These are phyloP conservation scores for Citrus hindsii DNA, from an alignment of 345 rosid genomes.

Conservation along the genomic window DNA sequence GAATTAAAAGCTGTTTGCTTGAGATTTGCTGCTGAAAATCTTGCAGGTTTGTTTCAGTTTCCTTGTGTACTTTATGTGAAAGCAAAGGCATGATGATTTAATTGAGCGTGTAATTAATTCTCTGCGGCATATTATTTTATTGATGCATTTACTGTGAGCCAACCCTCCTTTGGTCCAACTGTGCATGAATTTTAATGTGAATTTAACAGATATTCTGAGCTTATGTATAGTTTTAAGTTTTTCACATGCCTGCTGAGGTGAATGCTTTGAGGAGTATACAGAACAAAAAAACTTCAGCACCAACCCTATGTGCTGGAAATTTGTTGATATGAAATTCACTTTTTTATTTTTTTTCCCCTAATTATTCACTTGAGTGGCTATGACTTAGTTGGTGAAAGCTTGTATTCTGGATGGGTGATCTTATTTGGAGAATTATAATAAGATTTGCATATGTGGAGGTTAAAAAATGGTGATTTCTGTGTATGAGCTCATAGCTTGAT, in stretches of 20 bases:
- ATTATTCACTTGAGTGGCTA: neutral
- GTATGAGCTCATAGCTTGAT: neutral
- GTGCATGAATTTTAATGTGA: neutral
- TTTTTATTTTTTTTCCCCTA: too few species aligned
- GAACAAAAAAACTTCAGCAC: neutral
- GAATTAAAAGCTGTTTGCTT: slow-evolving; percentile 56
- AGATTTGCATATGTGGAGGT: neutral
- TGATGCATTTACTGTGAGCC: neutral
- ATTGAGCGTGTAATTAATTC: slow-evolving; percentile 6
- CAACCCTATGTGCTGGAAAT: neutral
- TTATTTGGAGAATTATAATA: neutral
- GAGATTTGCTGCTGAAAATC: slow-evolving; percentile 57
- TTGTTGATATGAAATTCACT: neutral
- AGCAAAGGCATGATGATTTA: neutral
- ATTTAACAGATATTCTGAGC: neutral
- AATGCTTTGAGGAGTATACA: neutral
- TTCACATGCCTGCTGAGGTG: neutral
- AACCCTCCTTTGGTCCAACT: slow-evolving; percentile 3
- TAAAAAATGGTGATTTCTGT: neutral
- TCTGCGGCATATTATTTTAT: neutral
- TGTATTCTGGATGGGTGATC: neutral
- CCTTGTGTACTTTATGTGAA: slow-evolving; percentile 1
- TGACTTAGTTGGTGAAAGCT: neutral
- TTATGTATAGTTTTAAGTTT: neutral
- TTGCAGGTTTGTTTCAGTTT: slow-evolving; percentile 30